Base-by-base conservation (phyloP, 2,329 filamentous ascomycete genomes). In the Aureobasidium sp. region DNA sequence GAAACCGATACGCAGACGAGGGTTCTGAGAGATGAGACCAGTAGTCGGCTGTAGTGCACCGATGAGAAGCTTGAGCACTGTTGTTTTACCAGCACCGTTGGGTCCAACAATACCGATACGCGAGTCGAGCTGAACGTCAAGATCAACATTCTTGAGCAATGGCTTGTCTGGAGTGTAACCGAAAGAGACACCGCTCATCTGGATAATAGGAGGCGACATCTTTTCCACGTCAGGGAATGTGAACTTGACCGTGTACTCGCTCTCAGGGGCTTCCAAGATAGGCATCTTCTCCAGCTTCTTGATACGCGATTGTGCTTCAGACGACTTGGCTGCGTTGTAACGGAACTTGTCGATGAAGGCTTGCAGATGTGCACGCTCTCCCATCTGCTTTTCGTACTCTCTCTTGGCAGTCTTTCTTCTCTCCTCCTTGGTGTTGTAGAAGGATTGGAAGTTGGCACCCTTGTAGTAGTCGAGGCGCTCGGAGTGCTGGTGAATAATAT, bases 341-440 rank as follows among this genome's bases (percentile, higher is more conserved):
- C 94, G 86, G 82, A 99, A 99, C 78, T 99, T 99, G 83, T 99
- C 94, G 78, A 99, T 99, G 77, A 99, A 99, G 32, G 90, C 87
- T 79, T 99, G 94, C 65, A 99, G 78, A 80, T 99, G 94, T 36
- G 91, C 91, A 68, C 94, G 85, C 75, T 93, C 86, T 1, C 83
- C 91, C 91, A 97, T 96, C 73, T 99, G 94, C 76, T 95, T 97
- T 77, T 99, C 94, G 77, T 99, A 99, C 76, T 99, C 94, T 70
- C 91, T 88, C 81, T 94, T 93, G 47, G 92, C 91, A 49, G 90
- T 92, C 85, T 99, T 99, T 74, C 93, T 89, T 66, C 94, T 87
- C 77, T 99, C 94, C 76, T 99, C 94, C 71, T 91, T 94, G 27
- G 94, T 97, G 8, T 92, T 91, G 73, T 99, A 99, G 81, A 97